A percentile compares a stretch with the other conserved stretches of the same genome.
Conservation (phyloP, 495 filamentous ascomycete species). For the Lasiosphaeria hispida region DNA sequence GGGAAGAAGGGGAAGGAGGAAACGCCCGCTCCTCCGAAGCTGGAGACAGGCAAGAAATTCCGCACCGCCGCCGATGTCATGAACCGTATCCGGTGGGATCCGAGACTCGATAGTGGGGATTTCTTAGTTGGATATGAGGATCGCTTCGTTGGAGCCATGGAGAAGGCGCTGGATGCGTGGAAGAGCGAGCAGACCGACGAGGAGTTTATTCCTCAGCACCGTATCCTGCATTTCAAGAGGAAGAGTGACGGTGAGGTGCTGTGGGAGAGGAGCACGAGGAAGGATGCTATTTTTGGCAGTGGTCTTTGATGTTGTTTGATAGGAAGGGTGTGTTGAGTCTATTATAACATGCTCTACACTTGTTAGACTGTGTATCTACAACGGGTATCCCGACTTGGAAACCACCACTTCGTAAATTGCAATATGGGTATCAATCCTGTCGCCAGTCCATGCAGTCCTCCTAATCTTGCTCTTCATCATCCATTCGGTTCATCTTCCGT, state of each 20-base stretch:
- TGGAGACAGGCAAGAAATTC: slow-evolving; percentile 31
- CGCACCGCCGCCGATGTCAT: slow-evolving; percentile 60
- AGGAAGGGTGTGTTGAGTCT: not conserved
- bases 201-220: slow-evolving; percentile 81
- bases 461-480: not conserved
- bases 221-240: slow-evolving; percentile 69
- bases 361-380: no score
- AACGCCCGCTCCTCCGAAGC: not conserved
- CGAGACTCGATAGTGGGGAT: slow-evolving; percentile 55
- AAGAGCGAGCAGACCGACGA: slow-evolving; percentile 75
- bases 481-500: not conserved
- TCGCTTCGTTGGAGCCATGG: slow-evolving; percentile 63
- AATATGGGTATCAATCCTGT: slow-evolving; percentile 1
- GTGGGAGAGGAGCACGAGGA: slow-evolving; percentile 53
- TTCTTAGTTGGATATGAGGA: slow-evolving; percentile 76
- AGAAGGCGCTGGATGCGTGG: slow-evolving; percentile 64
- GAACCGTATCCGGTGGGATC: slow-evolving; percentile 72
- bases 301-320: slow-evolving; percentile 14
- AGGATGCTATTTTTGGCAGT: slow-evolving; percentile 45
- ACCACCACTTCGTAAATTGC: not conserved
- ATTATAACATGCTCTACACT: not conserved
- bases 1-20: slow-evolving; percentile 22
- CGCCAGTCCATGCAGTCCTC: not conserved
- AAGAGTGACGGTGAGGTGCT: slow-evolving; percentile 57
- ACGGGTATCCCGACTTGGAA: no score